phyloP scores from a whole-genome alignment of 495 filamentous ascomycete species.

The Trichoderma gamsii region DNA sequence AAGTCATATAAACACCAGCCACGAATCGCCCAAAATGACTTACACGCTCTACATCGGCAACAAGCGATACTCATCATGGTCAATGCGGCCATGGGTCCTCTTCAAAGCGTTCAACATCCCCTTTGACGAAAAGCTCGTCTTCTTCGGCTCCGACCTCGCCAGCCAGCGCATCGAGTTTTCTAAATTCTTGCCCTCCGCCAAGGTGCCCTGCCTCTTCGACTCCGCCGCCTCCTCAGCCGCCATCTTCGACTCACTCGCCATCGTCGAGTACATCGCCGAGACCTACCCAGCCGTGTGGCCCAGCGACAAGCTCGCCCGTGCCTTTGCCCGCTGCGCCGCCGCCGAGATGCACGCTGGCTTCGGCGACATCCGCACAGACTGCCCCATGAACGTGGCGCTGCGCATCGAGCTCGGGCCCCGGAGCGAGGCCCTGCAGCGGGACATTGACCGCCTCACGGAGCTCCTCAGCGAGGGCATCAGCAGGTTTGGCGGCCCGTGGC shows the following conservation, averaged over 20 bases:
- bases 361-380: slow-evolving; percentile 36
- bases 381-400: slow-evolving; percentile 41
- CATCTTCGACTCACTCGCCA: slow-evolving; percentile 49
- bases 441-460: slow-evolving; percentile 29
- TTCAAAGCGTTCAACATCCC: slow-evolving; percentile 26
- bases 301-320: slow-evolving; percentile 35
- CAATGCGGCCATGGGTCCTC: slow-evolving; percentile 31
- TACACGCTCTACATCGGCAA: slow-evolving; percentile 31
- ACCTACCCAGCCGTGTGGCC: slow-evolving; percentile 48
- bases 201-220: slow-evolving; percentile 31
- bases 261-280: slow-evolving; percentile 50
- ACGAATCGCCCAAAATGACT: slow-evolving; percentile 16
- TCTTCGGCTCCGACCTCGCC: slow-evolving; percentile 19
- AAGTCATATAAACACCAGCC: neutral
- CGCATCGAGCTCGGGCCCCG: slow-evolving; percentile 28
- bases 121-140: slow-evolving; percentile 24
- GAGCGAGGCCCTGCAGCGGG: slow-evolving; percentile 23
- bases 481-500: slow-evolving; percentile 33
- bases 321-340: slow-evolving; percentile 43
- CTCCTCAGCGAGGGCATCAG: slow-evolving; percentile 36
- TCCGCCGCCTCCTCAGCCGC: slow-evolving; percentile 9
- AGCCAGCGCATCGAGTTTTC: slow-evolving; percentile 22
- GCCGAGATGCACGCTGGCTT: slow-evolving; percentile 55
- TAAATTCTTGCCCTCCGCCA: slow-evolving; percentile 28
- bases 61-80: slow-evolving; percentile 35